Evolutionary conservation across 805 yeast genomes (phyloP), one percentile per base, ranked within the genome.

Genomic region (Ogataea wickerhamii): DNA sequence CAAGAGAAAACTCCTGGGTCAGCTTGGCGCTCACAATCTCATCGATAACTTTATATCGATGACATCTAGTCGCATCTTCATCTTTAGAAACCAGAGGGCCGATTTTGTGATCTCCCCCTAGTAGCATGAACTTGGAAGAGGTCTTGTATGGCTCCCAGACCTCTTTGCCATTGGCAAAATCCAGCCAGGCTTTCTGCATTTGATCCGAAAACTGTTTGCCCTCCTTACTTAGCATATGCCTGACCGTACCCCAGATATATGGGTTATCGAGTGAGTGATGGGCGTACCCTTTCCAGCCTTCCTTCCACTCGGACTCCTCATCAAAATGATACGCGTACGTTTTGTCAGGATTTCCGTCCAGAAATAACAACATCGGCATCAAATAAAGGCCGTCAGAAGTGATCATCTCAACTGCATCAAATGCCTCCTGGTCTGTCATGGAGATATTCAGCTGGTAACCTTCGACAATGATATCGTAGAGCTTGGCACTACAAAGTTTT

Each of bases 1-100:
- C 32, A 6, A 31, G 16, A n/a, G 35, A 34, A 20, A 43, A 43
- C 34, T 47, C 52, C 21, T 45, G 41, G 14, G 30, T 37, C 4
- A 43, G 34, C 2, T 34, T 43, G 16, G 18, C 21, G 5, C 26
- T 32, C n/a, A 38, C 30, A 5, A 47, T 27, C 22, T 38, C 18
- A 25, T 32, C 40, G 44, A 49, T 42, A 8, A 39, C 36, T 16
- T 20, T 20, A 32, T 47, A 45, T 17, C 44, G 27, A 5, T 27
- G 24, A 6, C 30, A 22, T 30, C 52, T 34, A 3, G 35, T 16
- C 4, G 12, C 10, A 39, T 47, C 52, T 12, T 31, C 29, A 10
- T 13, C 25, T 20, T 33, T 37, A 30, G 22, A 33, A 6, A 40
- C 36, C 10, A 45, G 24, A 3, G 29, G 14, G 6, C 38, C 40